These are phyloP conservation scores for Fraxinus baroniana DNA, from an alignment of 305 asterid species.

Conservation along the genomic window DNA sequence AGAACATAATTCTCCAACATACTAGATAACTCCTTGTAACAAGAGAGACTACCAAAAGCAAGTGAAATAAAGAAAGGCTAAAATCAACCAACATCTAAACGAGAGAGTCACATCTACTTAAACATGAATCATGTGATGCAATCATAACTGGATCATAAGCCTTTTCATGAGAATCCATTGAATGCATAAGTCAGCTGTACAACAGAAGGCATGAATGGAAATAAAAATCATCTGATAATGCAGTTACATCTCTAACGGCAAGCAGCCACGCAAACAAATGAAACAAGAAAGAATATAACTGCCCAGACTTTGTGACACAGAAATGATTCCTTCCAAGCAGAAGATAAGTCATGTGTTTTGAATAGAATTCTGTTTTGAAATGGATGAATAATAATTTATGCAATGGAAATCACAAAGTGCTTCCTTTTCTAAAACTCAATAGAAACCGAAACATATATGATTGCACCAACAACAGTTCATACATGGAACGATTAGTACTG, in stretches of 20 bases:
- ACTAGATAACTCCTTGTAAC: conserved; percentile 8
- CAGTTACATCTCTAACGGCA: neutral
- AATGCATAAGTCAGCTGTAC: neutral
- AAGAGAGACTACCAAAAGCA: conserved; percentile 10
- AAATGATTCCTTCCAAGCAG: neutral
- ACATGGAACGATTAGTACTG: neutral
- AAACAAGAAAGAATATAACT: neutral
- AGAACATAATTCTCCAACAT: conserved; percentile 5
- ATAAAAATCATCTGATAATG: neutral
- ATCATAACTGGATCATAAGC: neutral
- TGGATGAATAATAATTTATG: neutral
- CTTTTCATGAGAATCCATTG: neutral
- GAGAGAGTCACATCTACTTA: neutral
- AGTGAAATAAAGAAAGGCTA: conserved; percentile 9
- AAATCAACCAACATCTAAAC: neutral
- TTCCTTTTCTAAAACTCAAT: neutral
- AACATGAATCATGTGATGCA: neutral
- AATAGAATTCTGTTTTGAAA: neutral
- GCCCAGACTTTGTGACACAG: neutral
- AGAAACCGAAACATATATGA: neutral
- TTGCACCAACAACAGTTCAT: conserved; percentile 2
- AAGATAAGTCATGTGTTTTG: neutral
- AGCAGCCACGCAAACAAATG: neutral
- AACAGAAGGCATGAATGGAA: neutral
- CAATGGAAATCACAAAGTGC: neutral